Evolutionary conservation across 257 asterid genomes (phyloP).

Genomic region (Plectranthus barbatus): DNA sequence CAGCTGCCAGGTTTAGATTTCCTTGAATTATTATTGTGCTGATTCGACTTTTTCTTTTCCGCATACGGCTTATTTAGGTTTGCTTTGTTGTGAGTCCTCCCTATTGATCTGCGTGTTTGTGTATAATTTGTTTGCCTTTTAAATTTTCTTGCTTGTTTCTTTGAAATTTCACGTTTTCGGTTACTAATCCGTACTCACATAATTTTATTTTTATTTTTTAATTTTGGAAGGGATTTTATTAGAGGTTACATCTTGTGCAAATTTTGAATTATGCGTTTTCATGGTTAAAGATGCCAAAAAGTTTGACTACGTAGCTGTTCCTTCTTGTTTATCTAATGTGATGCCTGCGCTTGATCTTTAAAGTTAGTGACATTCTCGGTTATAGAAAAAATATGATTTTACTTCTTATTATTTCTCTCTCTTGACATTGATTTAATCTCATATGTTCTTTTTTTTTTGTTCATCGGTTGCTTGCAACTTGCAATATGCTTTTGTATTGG

Average conservation of each 20-base stretch:
- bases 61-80: not conserved
- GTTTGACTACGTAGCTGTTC: not conserved
- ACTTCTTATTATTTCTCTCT: not conserved
- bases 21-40: not conserved
- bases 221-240: not conserved
- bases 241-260: not conserved
- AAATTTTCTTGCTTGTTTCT: not conserved
- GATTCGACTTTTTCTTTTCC: not conserved
- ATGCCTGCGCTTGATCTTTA: not conserved
- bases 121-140: not conserved
- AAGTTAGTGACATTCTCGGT: not conserved
- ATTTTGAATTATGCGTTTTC: not conserved
- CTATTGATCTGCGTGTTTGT: not conserved
- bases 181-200: not conserved
- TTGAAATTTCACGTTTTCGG: not conserved
- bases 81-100: not conserved
- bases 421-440: not conserved
- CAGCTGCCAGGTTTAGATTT: constrained; percentile 68
- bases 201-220: not conserved
- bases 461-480: constrained; percentile 9
- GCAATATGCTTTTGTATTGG: constrained; percentile 13
- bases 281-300: not conserved
- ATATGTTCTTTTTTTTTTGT: constrained; percentile 5
- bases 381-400: not conserved
- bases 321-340: not conserved